phyloP scores from a whole-genome alignment of 805 yeast species.

The Cyberlindnera sargentensis region DNA sequence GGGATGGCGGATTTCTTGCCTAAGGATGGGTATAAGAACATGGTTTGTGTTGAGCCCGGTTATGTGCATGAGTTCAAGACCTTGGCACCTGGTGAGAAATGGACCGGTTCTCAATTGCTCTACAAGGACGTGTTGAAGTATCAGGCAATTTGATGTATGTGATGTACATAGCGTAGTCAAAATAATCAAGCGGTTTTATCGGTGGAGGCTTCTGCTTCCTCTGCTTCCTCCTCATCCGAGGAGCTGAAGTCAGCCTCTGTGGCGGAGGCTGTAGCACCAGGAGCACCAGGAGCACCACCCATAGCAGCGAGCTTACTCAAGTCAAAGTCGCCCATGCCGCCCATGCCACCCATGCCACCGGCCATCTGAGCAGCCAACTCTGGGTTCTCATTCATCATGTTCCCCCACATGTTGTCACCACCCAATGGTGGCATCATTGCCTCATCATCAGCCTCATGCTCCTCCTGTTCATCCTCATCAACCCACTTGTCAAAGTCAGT shows the following conservation, averaged over 20 bases:
- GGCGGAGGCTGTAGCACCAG: conserved; percentile 1
- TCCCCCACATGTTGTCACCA: conserved; percentile 13
- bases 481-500: conserved; percentile 98
- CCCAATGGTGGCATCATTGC: conserved; percentile 26
- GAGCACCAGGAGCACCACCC: conserved; percentile 2
- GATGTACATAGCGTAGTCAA: neutral
- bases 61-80: conserved; percentile 62
- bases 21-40: conserved; percentile 69
- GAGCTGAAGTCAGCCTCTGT: conserved; percentile 25
- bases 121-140: conserved; percentile 53
- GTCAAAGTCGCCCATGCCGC: conserved; percentile 16
- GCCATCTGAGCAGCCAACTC: conserved; percentile 10
- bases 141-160: conserved; percentile 37
- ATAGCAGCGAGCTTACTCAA: conserved; percentile 24
- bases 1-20: conserved; percentile 89
- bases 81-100: conserved; percentile 63
- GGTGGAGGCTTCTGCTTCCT: neutral
- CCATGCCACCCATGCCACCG: neutral
- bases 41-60: conserved; percentile 97
- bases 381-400: conserved; percentile 12
- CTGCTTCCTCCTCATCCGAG: conserved; percentile 27
- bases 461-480: conserved; percentile 91
- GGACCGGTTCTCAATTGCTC: conserved; percentile 64
- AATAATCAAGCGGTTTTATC: neutral
- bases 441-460: conserved; percentile 27